Evolutionary conservation across 2,329 filamentous ascomycete genomes (phyloP).

Genomic region (Chalaropsis ovoidea): DNA sequence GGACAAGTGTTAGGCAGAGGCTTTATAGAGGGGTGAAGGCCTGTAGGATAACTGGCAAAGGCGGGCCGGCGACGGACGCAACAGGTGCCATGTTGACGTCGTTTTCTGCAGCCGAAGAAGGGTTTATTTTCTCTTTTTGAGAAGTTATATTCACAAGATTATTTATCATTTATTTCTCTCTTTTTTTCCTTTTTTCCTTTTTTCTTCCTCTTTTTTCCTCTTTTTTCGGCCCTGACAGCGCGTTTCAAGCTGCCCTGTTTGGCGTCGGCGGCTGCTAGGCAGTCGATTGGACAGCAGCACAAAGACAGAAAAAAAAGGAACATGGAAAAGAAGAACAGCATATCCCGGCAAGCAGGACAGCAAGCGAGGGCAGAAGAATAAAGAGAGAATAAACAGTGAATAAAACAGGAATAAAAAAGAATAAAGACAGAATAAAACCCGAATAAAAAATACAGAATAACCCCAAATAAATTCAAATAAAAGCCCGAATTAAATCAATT

Average conservation of each 20-base stretch:
- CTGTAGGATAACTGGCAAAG: no score
- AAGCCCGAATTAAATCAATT: background rate
- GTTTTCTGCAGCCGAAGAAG: no score
- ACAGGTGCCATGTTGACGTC: no score
- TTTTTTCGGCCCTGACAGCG: slow-evolving; percentile 3
- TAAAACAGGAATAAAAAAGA: no score
- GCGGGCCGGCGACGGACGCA: no score
- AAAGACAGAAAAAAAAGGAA: slow-evolving; percentile 2
- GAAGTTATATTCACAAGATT: background rate
- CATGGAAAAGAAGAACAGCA: slow-evolving; percentile 3
- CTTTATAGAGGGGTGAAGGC: no score
- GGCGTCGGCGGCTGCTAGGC: slow-evolving; percentile 1
- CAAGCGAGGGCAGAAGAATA: background rate
- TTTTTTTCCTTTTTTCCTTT: background rate
- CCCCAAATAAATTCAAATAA: no score
- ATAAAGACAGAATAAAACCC: no score
- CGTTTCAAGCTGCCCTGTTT: slow-evolving; percentile 12
- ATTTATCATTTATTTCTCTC: background rate
- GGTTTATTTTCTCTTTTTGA: no score
- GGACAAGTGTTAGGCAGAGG: no score
- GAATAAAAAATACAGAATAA: no score
- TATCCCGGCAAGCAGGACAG: slow-evolving; percentile 1
- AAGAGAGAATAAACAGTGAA: no score
- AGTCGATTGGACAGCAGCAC: background rate
- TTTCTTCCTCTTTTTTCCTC: background rate